phyloP scores from a whole-genome alignment of 306 rosid species.

The Alnus glutinosa region DNA sequence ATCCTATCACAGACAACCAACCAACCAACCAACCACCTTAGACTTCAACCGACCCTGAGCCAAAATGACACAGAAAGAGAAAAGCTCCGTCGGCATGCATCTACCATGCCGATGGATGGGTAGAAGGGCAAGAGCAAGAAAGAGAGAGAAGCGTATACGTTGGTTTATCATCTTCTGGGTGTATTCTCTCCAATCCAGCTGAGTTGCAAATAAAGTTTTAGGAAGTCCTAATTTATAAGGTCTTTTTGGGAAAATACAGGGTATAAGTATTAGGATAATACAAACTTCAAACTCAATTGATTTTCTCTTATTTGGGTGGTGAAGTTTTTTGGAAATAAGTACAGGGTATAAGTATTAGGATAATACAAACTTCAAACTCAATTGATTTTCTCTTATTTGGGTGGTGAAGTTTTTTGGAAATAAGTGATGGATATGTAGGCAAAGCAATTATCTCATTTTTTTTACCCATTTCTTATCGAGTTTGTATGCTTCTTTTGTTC shows the following conservation, averaged over 20 bases:
- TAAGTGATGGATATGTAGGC: not conserved
- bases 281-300: not conserved
- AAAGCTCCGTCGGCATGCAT: no score
- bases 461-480: not conserved
- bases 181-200: not conserved
- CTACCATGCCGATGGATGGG: no score
- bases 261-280: not conserved
- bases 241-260: not conserved
- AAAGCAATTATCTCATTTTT: not conserved
- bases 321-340: not conserved
- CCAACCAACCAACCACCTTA: no score
- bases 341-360: not conserved
- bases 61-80: no score
- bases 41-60: no score
- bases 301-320: not conserved
- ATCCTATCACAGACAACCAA: no score
- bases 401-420: not conserved
- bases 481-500: not conserved
- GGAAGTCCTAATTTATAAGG: not conserved
- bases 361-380: not conserved
- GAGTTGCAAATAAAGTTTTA: not conserved
- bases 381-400: not conserved
- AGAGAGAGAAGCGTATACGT: no score
- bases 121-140: no score
- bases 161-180: not conserved